These are phyloP conservation scores for Paecilomyces sp. DNA, from an alignment of 2,329 filamentous ascomycete genomes.

Conservation along the genomic window DNA sequence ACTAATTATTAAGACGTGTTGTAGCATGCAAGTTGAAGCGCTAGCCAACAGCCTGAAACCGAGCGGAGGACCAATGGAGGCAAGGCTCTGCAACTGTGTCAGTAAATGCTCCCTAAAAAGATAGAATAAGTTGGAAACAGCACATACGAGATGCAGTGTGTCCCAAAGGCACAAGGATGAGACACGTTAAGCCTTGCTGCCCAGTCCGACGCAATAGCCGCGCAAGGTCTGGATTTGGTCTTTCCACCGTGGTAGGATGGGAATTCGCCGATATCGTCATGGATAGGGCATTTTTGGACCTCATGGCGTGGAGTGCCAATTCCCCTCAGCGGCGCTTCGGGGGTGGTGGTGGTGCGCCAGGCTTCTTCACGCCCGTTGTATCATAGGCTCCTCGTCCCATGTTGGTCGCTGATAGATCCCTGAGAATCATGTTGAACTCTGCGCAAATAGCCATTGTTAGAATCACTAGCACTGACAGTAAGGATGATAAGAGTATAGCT, in stretches of 20 bases:
- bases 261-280: background rate
- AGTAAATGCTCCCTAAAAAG: background rate
- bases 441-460: conserved; percentile 23
- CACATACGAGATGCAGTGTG: background rate
- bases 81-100: background rate
- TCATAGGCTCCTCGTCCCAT: conserved; percentile 48
- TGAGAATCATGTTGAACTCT: conserved; percentile 34
- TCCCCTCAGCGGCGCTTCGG: conserved; percentile 24
- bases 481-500: background rate
- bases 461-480: conserved; percentile 2
- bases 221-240: background rate
- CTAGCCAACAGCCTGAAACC: background rate
- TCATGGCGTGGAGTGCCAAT: conserved; percentile 3
- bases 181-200: background rate
- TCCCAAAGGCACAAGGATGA: background rate
- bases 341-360: conserved; percentile 37
- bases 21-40: background rate
- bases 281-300: background rate
- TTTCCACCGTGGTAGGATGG: background rate
- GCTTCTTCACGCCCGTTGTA: conserved; percentile 46
- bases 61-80: background rate
- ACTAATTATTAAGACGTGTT: background rate
- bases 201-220: background rate
- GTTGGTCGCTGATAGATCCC: conserved; percentile 36
- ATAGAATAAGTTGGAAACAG: background rate